These are phyloP conservation scores for Limnanthes douglasii DNA, from an alignment of 345 rosid species.

Conservation along the genomic window DNA sequence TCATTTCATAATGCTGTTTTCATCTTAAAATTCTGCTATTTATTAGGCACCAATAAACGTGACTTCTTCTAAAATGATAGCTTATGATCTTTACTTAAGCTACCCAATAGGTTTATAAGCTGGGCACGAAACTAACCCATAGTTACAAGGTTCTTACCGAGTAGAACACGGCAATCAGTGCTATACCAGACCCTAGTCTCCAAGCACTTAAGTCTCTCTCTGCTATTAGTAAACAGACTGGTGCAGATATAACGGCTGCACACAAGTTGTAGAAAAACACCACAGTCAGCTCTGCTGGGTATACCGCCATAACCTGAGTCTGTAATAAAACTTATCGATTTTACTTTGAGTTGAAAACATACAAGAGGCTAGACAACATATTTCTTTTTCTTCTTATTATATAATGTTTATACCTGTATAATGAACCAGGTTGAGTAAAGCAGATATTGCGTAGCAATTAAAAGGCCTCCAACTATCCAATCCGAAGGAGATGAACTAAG, in stretches of 20 bases:
- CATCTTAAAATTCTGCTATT: too few relatives aligned
- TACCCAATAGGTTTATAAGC: too few relatives aligned
- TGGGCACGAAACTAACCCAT: too few relatives aligned
- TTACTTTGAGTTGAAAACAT: background rate
- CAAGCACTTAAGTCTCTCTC: slow-evolving; percentile 37
- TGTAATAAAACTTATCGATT: slow-evolving; percentile 11
- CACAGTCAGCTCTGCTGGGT: slow-evolving; percentile 67
- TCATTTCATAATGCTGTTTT: too few relatives aligned
- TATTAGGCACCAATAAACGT: too few relatives aligned
- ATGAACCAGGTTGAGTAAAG: slow-evolving; percentile 16
- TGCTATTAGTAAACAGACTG: slow-evolving; percentile 35
- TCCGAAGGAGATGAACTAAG: slow-evolving; percentile 12
- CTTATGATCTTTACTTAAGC: too few relatives aligned
- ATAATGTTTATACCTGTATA: slow-evolving; percentile 18
- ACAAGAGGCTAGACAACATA: background rate
- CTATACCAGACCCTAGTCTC: slow-evolving; percentile 29
- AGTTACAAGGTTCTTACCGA: slow-evolving; percentile 27
- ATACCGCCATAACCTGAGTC: slow-evolving; percentile 66
- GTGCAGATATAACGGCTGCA: slow-evolving; percentile 31
- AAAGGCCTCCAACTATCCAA: slow-evolving; percentile 27
- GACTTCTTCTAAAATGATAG: too few relatives aligned
- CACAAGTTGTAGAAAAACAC: slow-evolving; percentile 49
- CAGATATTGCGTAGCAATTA: slow-evolving; percentile 17
- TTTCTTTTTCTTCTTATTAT: too few relatives aligned
- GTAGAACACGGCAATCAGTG: slow-evolving; percentile 33